These are phyloP conservation scores for Suillus spraguei DNA, from an alignment of 768 basidiomycete genomes.

Conservation along the genomic window DNA sequence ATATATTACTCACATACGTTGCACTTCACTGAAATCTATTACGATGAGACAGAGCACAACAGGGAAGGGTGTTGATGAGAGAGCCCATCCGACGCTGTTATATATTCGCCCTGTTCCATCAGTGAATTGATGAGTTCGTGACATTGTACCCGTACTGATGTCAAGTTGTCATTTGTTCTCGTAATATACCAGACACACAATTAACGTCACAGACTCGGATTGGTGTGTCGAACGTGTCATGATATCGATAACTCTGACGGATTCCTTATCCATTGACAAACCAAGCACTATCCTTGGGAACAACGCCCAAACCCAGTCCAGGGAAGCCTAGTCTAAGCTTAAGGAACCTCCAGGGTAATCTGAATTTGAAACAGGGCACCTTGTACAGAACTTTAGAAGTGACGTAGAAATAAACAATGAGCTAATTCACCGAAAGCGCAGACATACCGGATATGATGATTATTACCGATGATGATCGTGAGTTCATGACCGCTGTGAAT, in stretches of 20 bases:
- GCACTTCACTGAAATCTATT: background rate
- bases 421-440: background rate
- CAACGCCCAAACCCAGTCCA: background rate
- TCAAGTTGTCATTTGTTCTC: too few species aligned
- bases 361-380: too few species aligned
- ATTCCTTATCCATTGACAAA: background rate
- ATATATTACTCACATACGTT: background rate
- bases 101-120: background rate
- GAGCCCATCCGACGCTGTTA: background rate
- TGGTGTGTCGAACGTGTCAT: constrained; percentile 15
- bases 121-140: too few species aligned
- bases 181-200: background rate
- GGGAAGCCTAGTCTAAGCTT: background rate
- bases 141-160: background rate
- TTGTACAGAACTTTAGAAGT: background rate
- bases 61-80: background rate
- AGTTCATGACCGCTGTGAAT: background rate
- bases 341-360: background rate
- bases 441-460: too few species aligned
- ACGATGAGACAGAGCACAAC: background rate
- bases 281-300: background rate
- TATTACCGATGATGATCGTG: background rate
- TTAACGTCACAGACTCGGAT: constrained; percentile 14
- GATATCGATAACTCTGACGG: background rate
- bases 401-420: background rate